Evolutionary conservation across 345 rosid species (phyloP).

Genomic region (Eucalyptus polybractea): DNA sequence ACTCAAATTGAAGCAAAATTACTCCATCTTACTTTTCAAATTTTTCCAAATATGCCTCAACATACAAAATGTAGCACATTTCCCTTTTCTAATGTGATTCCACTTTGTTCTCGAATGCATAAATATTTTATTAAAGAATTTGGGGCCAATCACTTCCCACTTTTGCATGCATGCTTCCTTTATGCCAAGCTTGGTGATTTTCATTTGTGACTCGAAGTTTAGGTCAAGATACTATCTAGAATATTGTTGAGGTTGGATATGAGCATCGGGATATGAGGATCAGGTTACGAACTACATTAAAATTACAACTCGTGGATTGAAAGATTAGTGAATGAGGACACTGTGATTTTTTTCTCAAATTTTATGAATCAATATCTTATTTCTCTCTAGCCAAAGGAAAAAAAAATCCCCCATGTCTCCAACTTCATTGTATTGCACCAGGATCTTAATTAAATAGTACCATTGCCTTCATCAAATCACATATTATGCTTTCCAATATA

Average conservation of each 20-base stretch:
- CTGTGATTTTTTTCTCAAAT: not conserved
- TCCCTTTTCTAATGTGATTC: not conserved
- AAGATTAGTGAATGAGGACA: not conserved
- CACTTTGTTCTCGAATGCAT: not conserved
- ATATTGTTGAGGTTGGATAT: not conserved
- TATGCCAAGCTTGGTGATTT: not conserved
- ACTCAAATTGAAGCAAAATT: not conserved
- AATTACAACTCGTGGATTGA: not conserved
- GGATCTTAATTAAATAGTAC: too few relatives aligned
- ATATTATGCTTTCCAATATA: too few relatives aligned
- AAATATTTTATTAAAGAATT: not conserved
- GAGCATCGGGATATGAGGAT: not conserved
- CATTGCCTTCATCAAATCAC: not conserved
- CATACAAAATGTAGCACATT: not conserved
- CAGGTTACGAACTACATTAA: accelerated
- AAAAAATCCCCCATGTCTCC: not conserved
- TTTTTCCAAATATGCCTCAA: not conserved
- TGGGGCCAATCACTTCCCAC: not conserved
- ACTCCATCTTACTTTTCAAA: not conserved
- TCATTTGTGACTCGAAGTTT: not conserved
- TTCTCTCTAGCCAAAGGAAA: not conserved
- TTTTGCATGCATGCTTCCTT: not conserved
- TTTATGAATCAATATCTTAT: not conserved
- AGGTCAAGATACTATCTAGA: not conserved
- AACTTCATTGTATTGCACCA: not conserved